Percentiles rank a stretch among this genome's conserved stretches.
These are phyloP conservation scores for Cadophora luteo-olivacea DNA, from an alignment of 2,329 filamentous ascomycete species.

Conservation along the genomic window DNA sequence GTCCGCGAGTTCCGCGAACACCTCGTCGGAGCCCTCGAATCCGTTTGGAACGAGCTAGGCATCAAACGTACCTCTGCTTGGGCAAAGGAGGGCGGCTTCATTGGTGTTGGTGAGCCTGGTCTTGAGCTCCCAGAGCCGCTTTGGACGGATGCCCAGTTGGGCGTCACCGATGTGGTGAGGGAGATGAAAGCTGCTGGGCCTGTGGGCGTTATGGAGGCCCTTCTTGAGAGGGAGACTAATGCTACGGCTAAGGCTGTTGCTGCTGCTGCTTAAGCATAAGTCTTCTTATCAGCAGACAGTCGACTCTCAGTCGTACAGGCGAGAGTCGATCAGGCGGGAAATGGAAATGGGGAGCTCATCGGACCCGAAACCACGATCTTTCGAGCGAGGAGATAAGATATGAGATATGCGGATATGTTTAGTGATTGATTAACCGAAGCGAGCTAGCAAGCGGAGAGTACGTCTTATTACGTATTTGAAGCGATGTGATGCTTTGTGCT, in stretches of 20 bases:
- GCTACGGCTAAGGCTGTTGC: conserved; percentile 44
- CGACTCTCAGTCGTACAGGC: not conserved
- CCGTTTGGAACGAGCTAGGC: conserved; percentile 85
- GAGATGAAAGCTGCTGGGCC: conserved; percentile 60
- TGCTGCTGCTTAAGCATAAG: conserved; percentile 43
- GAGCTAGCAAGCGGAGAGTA: conserved; percentile 1
- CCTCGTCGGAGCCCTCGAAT: conserved; percentile 82
- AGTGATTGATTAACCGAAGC: not conserved
- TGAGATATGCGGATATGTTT: no score
- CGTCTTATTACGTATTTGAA: not conserved
- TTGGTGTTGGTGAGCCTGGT: conserved; percentile 83
- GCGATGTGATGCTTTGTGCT: no score
- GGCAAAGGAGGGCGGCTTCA: conserved; percentile 89
- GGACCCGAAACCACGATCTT: conserved; percentile 46
- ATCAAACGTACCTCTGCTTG: conserved; percentile 95
- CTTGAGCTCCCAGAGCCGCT: conserved; percentile 70
- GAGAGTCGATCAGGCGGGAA: not conserved
- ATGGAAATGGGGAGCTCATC: conserved; percentile 41
- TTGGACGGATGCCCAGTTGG: conserved; percentile 91
- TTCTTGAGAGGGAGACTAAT: conserved; percentile 62
- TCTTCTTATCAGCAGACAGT: not conserved
- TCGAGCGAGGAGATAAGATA: conserved; percentile 37
- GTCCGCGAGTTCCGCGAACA: conserved; percentile 83
- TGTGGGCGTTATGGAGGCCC: conserved; percentile 60
- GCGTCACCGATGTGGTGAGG: conserved; percentile 69